These are phyloP conservation scores for Uncinocarpus reesii DNA, from an alignment of 2,329 filamentous ascomycete species.

Conservation along the genomic window DNA sequence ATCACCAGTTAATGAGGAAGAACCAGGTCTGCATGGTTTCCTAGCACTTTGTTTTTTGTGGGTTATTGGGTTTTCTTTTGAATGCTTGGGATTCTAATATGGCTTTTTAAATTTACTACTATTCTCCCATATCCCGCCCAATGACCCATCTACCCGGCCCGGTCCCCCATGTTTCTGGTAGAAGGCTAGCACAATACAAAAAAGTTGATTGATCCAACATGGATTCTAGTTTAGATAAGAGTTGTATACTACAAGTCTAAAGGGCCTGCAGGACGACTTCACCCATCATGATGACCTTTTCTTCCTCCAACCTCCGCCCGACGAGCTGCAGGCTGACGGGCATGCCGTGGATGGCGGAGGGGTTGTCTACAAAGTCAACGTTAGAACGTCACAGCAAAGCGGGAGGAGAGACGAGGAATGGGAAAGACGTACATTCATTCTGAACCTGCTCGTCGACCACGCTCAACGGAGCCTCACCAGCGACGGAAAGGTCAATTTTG, in stretches of 20 bases:
- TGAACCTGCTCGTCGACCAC: conserved; percentile 38
- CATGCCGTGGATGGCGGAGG: conserved; percentile 32
- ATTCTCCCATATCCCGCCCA: background rate
- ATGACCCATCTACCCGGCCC: background rate
- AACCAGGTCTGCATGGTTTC: background rate
- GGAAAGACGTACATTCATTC: conserved; percentile 38
- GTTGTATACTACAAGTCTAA: no score
- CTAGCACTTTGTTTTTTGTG: background rate
- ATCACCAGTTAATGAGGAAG: conserved; percentile 3
- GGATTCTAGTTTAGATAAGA: no score
- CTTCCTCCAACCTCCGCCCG: conserved; percentile 25
- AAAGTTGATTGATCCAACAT: background rate
- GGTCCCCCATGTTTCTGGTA: background rate
- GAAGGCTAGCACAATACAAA: conserved; percentile 1
- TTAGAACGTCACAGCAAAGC: background rate
- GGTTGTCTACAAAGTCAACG: conserved; percentile 33
- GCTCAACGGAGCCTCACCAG: conserved; percentile 28
- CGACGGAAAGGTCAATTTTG: conserved; percentile 36
- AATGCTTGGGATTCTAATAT: background rate
- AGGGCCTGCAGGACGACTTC: conserved; percentile 27
- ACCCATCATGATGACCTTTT: conserved; percentile 31
- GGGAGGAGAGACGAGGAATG: background rate
- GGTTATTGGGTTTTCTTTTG: background rate
- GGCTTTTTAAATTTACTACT: background rate
- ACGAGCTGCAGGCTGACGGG: conserved; percentile 26